phyloP scores from a whole-genome alignment of 345 rosid species.

The Citrus mangshanensis region DNA sequence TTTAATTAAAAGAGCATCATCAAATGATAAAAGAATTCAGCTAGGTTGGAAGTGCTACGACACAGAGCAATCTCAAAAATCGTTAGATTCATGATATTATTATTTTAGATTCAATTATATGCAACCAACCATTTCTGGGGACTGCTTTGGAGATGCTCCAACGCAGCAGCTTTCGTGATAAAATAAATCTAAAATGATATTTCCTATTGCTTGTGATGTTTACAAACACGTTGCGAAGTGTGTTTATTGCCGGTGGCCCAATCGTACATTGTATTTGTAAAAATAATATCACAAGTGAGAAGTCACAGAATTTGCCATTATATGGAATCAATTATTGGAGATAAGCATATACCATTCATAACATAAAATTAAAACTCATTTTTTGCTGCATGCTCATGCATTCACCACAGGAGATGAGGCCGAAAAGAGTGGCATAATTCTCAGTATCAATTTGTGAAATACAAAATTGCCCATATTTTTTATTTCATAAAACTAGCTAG shows the following conservation, averaged over 20 bases:
- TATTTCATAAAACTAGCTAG: neutral
- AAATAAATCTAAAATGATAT: no score
- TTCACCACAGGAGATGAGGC: neutral
- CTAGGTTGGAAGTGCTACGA: no score
- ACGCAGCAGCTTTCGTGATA: no score
- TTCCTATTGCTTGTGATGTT: neutral
- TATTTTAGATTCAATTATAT: no score
- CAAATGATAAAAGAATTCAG: neutral
- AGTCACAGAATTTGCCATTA: neutral
- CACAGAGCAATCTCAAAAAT: no score
- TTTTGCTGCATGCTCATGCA: neutral
- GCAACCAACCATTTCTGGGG: no score
- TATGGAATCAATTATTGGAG: neutral
- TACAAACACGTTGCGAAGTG: neutral
- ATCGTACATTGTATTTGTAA: neutral
- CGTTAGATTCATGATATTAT: no score
- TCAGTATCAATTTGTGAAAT: neutral
- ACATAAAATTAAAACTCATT: neutral
- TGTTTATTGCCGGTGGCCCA: neutral
- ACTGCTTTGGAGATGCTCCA: no score
- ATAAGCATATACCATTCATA: no score
- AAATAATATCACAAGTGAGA: neutral
- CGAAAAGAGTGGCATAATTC: neutral
- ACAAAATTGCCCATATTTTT: neutral
- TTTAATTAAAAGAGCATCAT: no score